Evolutionary conservation across 257 asterid species (phyloP).

Genomic region (Ligustrum vulgare): DNA sequence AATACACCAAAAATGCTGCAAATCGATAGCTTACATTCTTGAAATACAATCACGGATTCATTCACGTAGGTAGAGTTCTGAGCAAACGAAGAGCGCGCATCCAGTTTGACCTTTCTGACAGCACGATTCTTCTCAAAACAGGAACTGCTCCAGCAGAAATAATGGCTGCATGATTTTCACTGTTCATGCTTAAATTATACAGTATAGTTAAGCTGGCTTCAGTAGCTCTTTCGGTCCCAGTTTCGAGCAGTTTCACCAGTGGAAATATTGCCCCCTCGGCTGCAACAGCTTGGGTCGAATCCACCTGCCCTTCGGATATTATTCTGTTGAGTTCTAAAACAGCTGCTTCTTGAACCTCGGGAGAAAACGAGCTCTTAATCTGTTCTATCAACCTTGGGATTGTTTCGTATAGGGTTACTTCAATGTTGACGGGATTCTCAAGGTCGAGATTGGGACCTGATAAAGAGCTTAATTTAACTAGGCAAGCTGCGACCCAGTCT

Average conservation of each 20-base stretch:
- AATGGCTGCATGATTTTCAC: constrained; percentile 74
- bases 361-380: constrained; percentile 46
- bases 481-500: constrained; percentile 83
- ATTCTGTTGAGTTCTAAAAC: constrained; percentile 73
- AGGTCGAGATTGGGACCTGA: constrained; percentile 32
- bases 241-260: constrained; percentile 64
- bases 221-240: constrained; percentile 45
- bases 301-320: constrained; percentile 65
- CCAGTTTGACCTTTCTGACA: constrained; percentile 60
- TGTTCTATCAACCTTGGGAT: constrained; percentile 74
- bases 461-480: constrained; percentile 56
- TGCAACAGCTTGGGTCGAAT: constrained; percentile 55
- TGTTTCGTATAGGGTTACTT: constrained; percentile 69
- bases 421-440: constrained; percentile 50
- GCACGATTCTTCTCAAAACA: constrained; percentile 60
- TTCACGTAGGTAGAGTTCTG: constrained; percentile 63
- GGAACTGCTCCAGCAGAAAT: constrained; percentile 80
- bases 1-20: neutral
- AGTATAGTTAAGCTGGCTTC: constrained; percentile 70
- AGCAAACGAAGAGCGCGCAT: constrained; percentile 67
- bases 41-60: constrained; percentile 17
- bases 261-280: constrained; percentile 65
- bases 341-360: constrained; percentile 60
- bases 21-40: neutral
- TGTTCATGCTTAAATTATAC: constrained; percentile 73